Evolutionary conservation across 192 early-diverging fungal species (phyloP).

Genomic region (Phycomyces blakesleeanus): DNA sequence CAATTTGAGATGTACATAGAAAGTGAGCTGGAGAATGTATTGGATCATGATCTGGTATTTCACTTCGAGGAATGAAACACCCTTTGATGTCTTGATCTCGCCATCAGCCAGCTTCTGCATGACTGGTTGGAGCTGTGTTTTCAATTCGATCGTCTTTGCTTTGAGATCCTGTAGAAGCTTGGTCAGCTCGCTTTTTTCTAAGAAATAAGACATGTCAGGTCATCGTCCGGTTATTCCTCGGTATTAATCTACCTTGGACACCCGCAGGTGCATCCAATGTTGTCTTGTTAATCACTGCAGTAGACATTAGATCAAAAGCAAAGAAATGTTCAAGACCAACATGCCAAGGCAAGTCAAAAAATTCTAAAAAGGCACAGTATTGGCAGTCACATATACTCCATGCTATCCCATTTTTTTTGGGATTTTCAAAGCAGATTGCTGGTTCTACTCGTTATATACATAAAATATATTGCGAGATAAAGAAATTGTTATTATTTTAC

Average conservation of each 20-base stretch:
- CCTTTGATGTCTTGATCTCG: constrained; percentile 66
- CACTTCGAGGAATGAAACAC: constrained; percentile 86
- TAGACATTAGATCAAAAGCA: too few relatives aligned
- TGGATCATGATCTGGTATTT: constrained; percentile 84
- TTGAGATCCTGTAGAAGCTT: constrained; percentile 41
- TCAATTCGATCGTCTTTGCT: constrained; percentile 41
- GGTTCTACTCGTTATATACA: too few relatives aligned
- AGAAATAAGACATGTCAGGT: background rate
- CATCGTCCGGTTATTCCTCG: background rate
- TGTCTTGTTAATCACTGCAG: too few relatives aligned
- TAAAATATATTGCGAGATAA: too few relatives aligned
- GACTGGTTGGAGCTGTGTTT: constrained; percentile 40
- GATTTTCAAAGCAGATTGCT: too few relatives aligned
- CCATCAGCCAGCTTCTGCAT: constrained; percentile 40
- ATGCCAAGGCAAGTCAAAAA: too few relatives aligned
- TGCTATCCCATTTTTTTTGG: too few relatives aligned
- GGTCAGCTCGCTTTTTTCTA: constrained; percentile 23
- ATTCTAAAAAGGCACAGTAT: too few relatives aligned
- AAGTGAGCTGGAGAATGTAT: constrained; percentile 80
- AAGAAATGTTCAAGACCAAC: too few relatives aligned
- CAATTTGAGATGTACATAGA: constrained; percentile 74
- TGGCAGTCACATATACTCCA: too few relatives aligned
- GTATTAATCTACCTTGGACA: background rate
- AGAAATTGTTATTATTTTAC: too few relatives aligned
- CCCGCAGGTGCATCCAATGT: too few relatives aligned